phyloP scores from a whole-genome alignment of 176 grass and related monocot genomes.

The Rhynchospora tenuis region DNA sequence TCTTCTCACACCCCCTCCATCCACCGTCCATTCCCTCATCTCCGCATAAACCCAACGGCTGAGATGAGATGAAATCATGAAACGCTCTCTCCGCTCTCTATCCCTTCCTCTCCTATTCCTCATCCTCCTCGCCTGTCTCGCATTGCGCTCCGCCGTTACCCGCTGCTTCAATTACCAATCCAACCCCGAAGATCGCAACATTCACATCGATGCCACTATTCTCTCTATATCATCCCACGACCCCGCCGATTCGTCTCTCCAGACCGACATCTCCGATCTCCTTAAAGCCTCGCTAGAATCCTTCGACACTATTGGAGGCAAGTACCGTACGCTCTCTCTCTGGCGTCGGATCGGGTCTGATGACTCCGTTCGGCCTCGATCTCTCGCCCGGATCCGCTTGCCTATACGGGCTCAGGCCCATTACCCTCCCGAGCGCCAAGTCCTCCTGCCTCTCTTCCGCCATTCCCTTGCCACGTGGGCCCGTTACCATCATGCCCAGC shows the following conservation, averaged over 20 bases:
- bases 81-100: conserved; percentile 16
- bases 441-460: conserved; percentile 21
- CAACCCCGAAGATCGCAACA: neutral
- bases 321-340: conserved; percentile 17
- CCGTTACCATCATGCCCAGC: neutral
- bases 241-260: neutral
- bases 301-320: neutral
- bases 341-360: neutral
- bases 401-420: neutral
- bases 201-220: neutral
- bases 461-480: conserved; percentile 20
- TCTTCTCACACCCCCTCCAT: neutral
- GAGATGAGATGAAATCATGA: conserved; percentile 19
- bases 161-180: neutral
- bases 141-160: neutral
- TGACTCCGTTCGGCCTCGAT: neutral
- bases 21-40: neutral
- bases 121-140: conserved; percentile 11
- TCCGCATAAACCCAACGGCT: neutral
- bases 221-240: conserved; percentile 20
- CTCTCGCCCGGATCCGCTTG: conserved; percentile 17
- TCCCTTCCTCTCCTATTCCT: neutral
- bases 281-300: conserved; percentile 16
- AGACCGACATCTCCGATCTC: conserved; percentile 31
- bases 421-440: conserved; percentile 16